Conservation (phyloP, 163 green algal genomes). For the Chlamydomonas reinhardtii region DNA sequence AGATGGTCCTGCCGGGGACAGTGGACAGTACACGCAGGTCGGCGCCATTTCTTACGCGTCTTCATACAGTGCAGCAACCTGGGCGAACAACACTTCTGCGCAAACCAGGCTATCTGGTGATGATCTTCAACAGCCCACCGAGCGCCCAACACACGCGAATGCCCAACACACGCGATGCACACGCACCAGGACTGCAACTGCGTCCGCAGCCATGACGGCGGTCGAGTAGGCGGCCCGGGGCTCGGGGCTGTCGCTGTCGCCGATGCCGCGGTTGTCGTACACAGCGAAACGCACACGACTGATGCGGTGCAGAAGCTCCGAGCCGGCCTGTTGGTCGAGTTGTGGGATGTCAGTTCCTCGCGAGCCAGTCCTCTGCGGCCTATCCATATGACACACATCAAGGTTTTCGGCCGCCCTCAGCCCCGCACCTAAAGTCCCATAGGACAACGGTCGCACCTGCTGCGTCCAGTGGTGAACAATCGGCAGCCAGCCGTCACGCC, state of each 20-base stretch:
- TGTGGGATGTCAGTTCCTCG: neutral
- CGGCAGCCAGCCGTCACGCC: constrained; percentile 51
- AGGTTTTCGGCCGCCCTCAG: too few species aligned
- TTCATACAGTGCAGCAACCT: too few species aligned
- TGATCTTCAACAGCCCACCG: too few species aligned
- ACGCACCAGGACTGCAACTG: constrained; percentile 68
- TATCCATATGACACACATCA: too few species aligned
- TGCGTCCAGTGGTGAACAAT: constrained; percentile 57
- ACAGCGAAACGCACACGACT: constrained; percentile 3
- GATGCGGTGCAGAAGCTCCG: neutral
- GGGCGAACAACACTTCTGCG: too few species aligned
- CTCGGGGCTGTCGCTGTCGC: constrained; percentile 59
- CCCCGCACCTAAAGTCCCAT: too few species aligned
- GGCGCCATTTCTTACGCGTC: too few species aligned
- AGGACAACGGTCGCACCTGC: neutral
- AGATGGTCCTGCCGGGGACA: constrained; percentile 62
- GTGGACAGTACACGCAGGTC: too few species aligned
- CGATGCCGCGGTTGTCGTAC: constrained; percentile 74
- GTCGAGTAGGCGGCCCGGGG: constrained; percentile 60
- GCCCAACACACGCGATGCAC: neutral
- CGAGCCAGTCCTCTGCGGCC: too few species aligned
- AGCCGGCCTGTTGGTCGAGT: neutral
- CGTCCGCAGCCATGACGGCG: constrained; percentile 69
- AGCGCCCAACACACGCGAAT: neutral
- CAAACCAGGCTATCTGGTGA: too few species aligned